Evolutionary conservation across 805 yeast genomes (phyloP).

Genomic region (Starmera dryadoides): DNA sequence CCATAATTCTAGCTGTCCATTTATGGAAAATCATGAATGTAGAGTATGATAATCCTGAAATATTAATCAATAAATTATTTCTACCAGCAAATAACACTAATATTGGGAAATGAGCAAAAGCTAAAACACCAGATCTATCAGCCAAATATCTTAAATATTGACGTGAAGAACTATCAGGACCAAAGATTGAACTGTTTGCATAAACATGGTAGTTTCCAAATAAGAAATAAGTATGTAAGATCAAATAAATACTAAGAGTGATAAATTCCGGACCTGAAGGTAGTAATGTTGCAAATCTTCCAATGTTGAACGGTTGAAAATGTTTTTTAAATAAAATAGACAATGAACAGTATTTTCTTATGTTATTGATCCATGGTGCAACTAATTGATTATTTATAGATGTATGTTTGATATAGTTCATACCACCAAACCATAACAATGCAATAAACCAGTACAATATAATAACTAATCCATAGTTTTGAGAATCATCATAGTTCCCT

Average conservation of each 20-base stretch:
- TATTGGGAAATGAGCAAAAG: slow-evolving; percentile 41
- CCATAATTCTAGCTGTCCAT: slow-evolving; percentile 45
- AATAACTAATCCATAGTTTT: neutral
- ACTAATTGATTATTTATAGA: neutral
- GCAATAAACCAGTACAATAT: neutral
- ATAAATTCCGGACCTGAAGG: slow-evolving; percentile 18
- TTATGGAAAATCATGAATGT: slow-evolving; percentile 64
- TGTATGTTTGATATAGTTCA: neutral
- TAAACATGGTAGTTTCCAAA: slow-evolving; percentile 6
- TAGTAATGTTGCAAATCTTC: slow-evolving; percentile 9
- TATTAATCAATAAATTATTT: slow-evolving; percentile 54
- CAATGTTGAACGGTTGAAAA: slow-evolving; percentile 11
- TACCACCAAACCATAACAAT: neutral
- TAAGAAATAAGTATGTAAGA: slow-evolving; percentile 9
- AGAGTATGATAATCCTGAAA: slow-evolving; percentile 58
- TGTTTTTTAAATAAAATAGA: slow-evolving; percentile 7
- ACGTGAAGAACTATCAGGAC: slow-evolving; percentile 3
- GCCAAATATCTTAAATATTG: slow-evolving; percentile 9
- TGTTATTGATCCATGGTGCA: neutral
- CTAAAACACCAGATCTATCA: slow-evolving; percentile 17
- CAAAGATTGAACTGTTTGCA: slow-evolving; percentile 13
- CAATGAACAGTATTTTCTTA: neutral
- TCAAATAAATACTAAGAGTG: slow-evolving; percentile 25
- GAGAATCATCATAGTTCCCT: neutral
- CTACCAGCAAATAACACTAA: slow-evolving; percentile 62